Evolutionary conservation across 495 filamentous ascomycete genomes (phyloP), one percentile per base, ranked within the genome.

Genomic region (Talaromyces ruber): DNA sequence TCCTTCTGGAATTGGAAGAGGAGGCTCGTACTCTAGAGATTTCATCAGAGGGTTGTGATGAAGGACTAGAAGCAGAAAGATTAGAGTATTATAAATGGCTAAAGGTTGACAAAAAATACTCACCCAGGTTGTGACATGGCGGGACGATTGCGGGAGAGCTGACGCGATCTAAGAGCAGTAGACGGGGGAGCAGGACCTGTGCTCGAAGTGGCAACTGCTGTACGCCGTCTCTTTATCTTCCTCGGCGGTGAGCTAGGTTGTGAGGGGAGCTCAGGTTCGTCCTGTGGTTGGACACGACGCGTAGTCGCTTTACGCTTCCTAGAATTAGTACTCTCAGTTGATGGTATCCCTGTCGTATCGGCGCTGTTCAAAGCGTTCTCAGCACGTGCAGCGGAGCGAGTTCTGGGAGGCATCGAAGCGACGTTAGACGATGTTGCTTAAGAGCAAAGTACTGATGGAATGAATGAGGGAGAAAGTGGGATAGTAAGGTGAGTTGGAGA

Each of bases 81-180:
- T 67, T 61, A 52, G 29, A n/a, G 14, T 29, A 58, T 25, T 16
- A 58, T 21, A 9, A 14, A 14, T 9, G n/a, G 4, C 32, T 37
- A 37, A 37, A 37, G 11, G 32, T 25, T 18, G 9, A 50, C 30
- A 25, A n/a, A 22, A 18, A 12, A 24, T 25, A 62, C 58, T 25
- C n/a, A 94, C 91, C 84, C 86, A 71, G 88, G 84, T 79, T 87
- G 90, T 76, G 92, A 92, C 92, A 93, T 94, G 69, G 80, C 82
- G 75, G 81, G 84, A 70, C 71, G 81, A 77, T 76, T 88, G 86
- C 70, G 83, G 77, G 75, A 83, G 82, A 74, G 80, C 67, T 82
- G 85, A 60, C 86, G 84, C 62, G 82, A 66, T 63, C 73, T 61
- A 62, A 77, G 68, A 63, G 79, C 65, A 62, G 76, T 64, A 55